Base-by-base conservation (phyloP, 257 asterid genomes). In the Solanum chmielewskii region DNA sequence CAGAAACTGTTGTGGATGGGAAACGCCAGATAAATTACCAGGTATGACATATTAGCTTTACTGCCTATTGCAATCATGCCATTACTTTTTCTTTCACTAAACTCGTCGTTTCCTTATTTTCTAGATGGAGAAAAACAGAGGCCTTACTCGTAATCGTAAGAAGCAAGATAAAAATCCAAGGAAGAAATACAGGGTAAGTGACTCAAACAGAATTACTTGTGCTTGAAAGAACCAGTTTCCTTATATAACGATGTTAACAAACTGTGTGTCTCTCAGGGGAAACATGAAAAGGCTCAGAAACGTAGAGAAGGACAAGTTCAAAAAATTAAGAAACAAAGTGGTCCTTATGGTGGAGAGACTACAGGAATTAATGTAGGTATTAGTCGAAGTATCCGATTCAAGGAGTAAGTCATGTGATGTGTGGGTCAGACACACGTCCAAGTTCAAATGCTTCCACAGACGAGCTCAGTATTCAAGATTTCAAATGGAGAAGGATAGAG, bases 81-180 rank as follows among this genome's bases (percentile, higher is more conserved):
- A 23, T 39, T 21, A 70, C 37, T 69, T 66, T 62, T 15, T n/a
- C 29, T 80, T 47, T 47, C 85, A 18, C 85, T 81, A 81, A 77
- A 44, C 20, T 44, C 15, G 1, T 1, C 3, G 29, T 81, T 90
- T 52, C 42, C 49, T 21, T 76, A 56, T 84, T 13, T 86, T 81
- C 35, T 93, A 96, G 99, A 97, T 97, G 37, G 96, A 92, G 88
- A 97, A 93, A 91, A 97, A 95, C 86, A 95, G 98, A 88, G 99
- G 99, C 62, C 92, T 97, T 85, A 97, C 99, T 25, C 99, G 99
- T 71, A 37, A 90, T 29, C 98, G 99, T 52, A 94, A 94, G 87
- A 97, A 97, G 92, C 91, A 85, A 70, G 90, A 66, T 11, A 97
- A 97, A 80, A 97, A 96, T 89, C 99, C 99, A 18, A 94, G 99